Evolutionary conservation across 345 rosid species (phyloP).

Genomic region (Bruguiera gymnorhiza): DNA sequence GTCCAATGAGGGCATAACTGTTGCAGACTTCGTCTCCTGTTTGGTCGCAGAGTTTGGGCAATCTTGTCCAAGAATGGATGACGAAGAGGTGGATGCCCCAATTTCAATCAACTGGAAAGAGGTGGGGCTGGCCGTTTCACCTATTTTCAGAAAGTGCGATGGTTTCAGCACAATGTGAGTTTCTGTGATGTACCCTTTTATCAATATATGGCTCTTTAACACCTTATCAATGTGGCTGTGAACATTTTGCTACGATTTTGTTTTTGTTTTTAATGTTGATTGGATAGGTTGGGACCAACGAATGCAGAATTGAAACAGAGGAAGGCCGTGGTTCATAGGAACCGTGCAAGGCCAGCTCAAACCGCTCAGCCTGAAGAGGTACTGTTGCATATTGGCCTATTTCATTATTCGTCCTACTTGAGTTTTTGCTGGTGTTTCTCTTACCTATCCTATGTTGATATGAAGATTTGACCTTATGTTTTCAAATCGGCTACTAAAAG

Average conservation of each 20-base stretch:
- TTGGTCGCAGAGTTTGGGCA: conserved; percentile 51
- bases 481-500: too few relatives aligned
- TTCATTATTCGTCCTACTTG: neutral
- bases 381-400: conserved; percentile 12
- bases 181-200: neutral
- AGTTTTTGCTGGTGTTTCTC: too few relatives aligned
- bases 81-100: conserved; percentile 32
- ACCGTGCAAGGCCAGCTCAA: conserved; percentile 50
- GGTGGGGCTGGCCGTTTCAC: conserved; percentile 58
- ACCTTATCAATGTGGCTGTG: neutral
- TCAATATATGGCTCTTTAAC: neutral
- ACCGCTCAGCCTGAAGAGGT: conserved; percentile 76
- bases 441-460: too few relatives aligned
- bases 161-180: conserved; percentile 87
- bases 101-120: conserved; percentile 64
- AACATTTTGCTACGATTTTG: neutral
- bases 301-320: conserved; percentile 64
- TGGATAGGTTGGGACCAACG: conserved; percentile 87
- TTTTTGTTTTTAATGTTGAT: neutral
- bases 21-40: conserved; percentile 56
- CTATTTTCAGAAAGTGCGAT: conserved; percentile 39
- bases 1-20: conserved; percentile 54
- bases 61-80: conserved; percentile 22
- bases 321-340: conserved; percentile 44
- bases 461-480: too few relatives aligned